A percentile compares a stretch with the other conserved stretches of the same genome.
Conservation (phyloP, 768 basidiomycete species). For the Xerocomellus amylosporus region DNA sequence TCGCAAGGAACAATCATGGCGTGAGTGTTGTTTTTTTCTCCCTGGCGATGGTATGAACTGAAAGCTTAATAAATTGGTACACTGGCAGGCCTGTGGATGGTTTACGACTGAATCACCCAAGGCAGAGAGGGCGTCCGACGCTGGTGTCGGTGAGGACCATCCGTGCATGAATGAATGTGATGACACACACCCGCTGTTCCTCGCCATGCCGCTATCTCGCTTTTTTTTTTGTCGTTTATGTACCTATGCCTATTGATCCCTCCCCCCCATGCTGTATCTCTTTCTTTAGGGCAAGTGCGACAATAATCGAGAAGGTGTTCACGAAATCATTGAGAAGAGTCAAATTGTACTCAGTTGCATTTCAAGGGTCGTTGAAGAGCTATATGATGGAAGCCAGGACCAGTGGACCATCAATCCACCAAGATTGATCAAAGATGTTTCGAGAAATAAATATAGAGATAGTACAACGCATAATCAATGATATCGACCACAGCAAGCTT, state of each 20-base stretch:
- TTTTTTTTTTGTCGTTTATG: conserved; percentile 24
- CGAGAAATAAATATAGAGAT: no score
- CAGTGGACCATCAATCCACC: no score
- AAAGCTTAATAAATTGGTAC: not conserved
- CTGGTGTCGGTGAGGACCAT: conserved; percentile 30
- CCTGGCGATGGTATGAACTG: not conserved
- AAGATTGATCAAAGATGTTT: no score
- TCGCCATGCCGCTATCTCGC: not conserved
- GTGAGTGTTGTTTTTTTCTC: conserved; percentile 40
- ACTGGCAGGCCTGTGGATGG: conserved; percentile 43
- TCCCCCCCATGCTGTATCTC: conserved; percentile 28
- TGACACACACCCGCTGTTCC: not conserved
- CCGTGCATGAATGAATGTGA: conserved; percentile 17
- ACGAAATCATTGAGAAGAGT: conserved; percentile 1
- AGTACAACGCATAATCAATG: no score
- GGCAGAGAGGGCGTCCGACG: conserved; percentile 43
- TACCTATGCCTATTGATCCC: conserved; percentile 29
- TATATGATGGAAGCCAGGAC: no score
- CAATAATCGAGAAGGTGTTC: not conserved
- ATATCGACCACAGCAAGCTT: no score
- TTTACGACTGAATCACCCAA: conserved; percentile 44
- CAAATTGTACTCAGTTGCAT: not conserved
- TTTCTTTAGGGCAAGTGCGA: conserved; percentile 1
- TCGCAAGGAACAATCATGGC: conserved; percentile 45
- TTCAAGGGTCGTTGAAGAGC: no score